Conservation (phyloP, 257 asterid genomes). For the Petrea volubilis region DNA sequence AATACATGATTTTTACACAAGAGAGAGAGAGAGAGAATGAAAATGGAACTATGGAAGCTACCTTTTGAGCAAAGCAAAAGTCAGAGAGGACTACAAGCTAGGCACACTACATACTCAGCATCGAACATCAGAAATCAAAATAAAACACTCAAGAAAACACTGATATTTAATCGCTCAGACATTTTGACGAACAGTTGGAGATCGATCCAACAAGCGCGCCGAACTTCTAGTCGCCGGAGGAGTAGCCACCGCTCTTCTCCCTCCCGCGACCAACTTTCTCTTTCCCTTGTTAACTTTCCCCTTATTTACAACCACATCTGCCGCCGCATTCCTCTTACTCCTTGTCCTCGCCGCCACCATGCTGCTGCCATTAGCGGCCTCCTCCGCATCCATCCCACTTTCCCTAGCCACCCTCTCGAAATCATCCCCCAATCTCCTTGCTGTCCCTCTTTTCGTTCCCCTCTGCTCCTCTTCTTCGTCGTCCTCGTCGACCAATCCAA, state of each 20-base stretch:
- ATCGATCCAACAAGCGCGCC: constrained; percentile 43
- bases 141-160: no score
- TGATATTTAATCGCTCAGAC: no score
- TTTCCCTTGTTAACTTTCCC: constrained; percentile 18
- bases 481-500: constrained; percentile 50
- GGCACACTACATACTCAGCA: no score
- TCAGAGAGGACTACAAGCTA: no score
- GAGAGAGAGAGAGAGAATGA: no score
- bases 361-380: neutral
- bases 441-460: constrained; percentile 42
- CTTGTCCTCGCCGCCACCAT: neutral
- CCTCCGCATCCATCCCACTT: constrained; percentile 30
- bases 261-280: constrained; percentile 35
- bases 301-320: constrained; percentile 17
- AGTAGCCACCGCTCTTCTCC: constrained; percentile 23
- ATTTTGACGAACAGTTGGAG: constrained; percentile 30
- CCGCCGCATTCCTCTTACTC: neutral
- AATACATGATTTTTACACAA: no score
- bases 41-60: no score
- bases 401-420: constrained; percentile 75
- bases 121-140: no score
- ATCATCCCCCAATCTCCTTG: constrained; percentile 75
- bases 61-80: no score
- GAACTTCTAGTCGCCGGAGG: constrained; percentile 49
- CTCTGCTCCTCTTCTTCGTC: constrained; percentile 24